Evolutionary conservation across 768 basidiomycete species (phyloP), one percentile per base, ranked within the genome.

Genomic region (Postia placenta): DNA sequence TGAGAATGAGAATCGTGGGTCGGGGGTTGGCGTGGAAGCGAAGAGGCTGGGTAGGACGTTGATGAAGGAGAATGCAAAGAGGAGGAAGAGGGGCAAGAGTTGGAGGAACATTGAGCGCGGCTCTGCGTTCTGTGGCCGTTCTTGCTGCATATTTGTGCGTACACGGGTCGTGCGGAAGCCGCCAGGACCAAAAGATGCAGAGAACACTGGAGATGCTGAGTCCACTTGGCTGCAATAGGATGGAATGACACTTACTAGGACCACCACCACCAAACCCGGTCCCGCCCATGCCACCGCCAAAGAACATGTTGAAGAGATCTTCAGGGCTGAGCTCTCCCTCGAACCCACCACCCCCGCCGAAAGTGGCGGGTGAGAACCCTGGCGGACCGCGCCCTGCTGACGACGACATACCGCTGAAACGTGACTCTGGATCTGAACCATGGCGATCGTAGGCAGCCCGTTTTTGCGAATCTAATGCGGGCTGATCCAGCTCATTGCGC

Each of bases 251-350:
- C 64, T 48, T 54, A 25, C 48, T 53, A 50, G 59, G 56, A 20
- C 51, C 51, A 20, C 45, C 47, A 22, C 56, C 73, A n/a, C 81
- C 79, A 63, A 81, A 78, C 26, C 69, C 67, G 28, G 68, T 67
- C 5, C 74, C 74, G 22, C 76, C 80, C 49, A 73, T 76, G 17
- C 75, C 80, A 20, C 87, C 87, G 15, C 92, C 92, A 64, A 98
- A 98, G 79, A 98, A 96, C 88, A 95, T 93, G 63, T 97, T 95
- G 73, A 98, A 98, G 48, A 98, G 64, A 50, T 97, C 95, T 68
- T 97, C 95, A 4, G 95, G 93, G 49, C 87, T 93, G 57, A 98
- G 72, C 68, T 97, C 94, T 47, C 81, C 81, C 11, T 89, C 87
- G 59, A 85, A 89, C 1, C 75, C 70, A 15, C 72, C 71, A 5